Evolutionary conservation across 352 stramenopile species (phyloP), one percentile per base, ranked within the genome.

Genomic region (Phytophthora gonapodyides): DNA sequence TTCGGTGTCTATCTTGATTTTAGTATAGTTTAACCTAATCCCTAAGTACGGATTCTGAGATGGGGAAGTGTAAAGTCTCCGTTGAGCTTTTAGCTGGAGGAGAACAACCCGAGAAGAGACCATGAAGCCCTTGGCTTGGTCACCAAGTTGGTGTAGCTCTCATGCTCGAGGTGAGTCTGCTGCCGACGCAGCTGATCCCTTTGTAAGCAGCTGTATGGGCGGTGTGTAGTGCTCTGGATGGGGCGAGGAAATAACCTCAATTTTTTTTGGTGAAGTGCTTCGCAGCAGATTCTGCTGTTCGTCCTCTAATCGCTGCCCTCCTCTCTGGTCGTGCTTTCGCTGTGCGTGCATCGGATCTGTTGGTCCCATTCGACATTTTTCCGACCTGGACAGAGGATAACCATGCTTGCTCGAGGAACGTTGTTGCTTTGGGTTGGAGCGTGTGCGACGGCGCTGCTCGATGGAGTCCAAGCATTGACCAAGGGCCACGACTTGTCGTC

Each of bases 401-500:
- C 11, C 12, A 64, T 69, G 61, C 24, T 60, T 13, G 27, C 10
- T 24, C 34, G 33, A 19, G 48, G 38, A 36, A 49, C 27, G 19
- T 36, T 31, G 27, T 31, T 65, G 19, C 21, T 70, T 0, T 54
- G 34, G n/a, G 37, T 19, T 49, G 42, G 38, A 7, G 51, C 31
- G 13, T 68, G 40, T 42, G 17, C 36, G 5, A 10, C 51, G 5
- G 37, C 37, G 7, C 13, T 68, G 46, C 27, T 65, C 35, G 31
- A 30, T 40, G 36, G 33, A 27, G 62, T 37, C 5, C 15, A 49
- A 7, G 67, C 52, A 13, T 46, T 76, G 43, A 68, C 38, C 16
- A 73, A 73, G 36, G 68, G 68, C 21, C 64, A 76, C 38, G 68
- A 73, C 30, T 43, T 76, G 17, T 76, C 68, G 7, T 76, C 68